phyloP scores from a whole-genome alignment of 495 filamentous ascomycete species.

The Chaetomidium leptoderma region DNA sequence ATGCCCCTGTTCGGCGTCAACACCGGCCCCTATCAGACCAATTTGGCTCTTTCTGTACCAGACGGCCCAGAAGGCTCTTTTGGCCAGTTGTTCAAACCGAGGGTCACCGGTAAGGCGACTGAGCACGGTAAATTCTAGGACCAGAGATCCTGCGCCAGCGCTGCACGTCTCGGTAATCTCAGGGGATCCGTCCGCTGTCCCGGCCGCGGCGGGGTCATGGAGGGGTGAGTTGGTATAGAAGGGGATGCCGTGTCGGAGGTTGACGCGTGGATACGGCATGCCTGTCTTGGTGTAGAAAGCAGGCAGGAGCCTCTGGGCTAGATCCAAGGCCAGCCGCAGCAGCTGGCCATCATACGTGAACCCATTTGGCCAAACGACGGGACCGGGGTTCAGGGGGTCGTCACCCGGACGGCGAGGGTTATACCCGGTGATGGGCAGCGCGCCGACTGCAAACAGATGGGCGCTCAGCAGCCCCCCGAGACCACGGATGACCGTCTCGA shows the following conservation, averaged over 20 bases:
- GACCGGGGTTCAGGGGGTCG: constrained; percentile 39
- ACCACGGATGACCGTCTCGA: constrained; percentile 93
- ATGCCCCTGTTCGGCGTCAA: constrained; percentile 85
- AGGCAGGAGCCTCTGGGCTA: constrained; percentile 77
- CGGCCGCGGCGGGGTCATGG: constrained; percentile 41
- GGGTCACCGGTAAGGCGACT: constrained; percentile 84
- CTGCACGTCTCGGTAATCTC: constrained; percentile 96
- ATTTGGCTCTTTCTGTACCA: constrained; percentile 82
- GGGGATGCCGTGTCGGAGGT: constrained; percentile 84
- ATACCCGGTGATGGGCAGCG: constrained; percentile 79
- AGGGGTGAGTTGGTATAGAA: constrained; percentile 81
- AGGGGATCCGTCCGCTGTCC: constrained; percentile 37
- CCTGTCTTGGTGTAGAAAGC: constrained; percentile 87
- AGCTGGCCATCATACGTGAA: constrained; percentile 90
- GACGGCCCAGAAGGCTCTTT: constrained; percentile 91
- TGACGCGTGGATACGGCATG: constrained; percentile 90
- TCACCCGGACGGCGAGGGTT: constrained; percentile 41
- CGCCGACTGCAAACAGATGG: constrained; percentile 86
- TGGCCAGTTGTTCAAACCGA: constrained; percentile 81
- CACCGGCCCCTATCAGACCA: constrained; percentile 83
- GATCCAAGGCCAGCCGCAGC: constrained; percentile 75
- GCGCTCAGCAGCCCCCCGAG: constrained; percentile 88
- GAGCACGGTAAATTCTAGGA: constrained; percentile 86
- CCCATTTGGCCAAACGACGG: constrained; percentile 67
- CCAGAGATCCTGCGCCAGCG: constrained; percentile 88